Evolutionary conservation across 2,329 filamentous ascomycete species (phyloP).

Genomic region (Scorias spongiosa): DNA sequence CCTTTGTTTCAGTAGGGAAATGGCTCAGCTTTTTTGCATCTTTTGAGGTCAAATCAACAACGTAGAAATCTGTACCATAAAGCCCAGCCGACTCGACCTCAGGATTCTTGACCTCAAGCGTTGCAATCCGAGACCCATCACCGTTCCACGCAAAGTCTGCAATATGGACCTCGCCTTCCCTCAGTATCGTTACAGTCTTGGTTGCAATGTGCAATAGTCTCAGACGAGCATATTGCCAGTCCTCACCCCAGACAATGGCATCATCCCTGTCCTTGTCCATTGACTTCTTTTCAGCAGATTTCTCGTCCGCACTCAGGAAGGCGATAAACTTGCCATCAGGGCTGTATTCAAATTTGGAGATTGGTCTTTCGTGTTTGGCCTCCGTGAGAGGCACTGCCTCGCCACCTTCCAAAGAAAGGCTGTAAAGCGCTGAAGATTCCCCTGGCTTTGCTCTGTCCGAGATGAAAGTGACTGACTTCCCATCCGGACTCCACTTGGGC

Average conservation of each 20-base stretch:
- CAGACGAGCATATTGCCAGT: slow-evolving; percentile 21
- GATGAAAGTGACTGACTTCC: slow-evolving; percentile 18
- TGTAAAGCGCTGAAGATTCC: slow-evolving; percentile 18
- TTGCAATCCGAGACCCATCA: slow-evolving; percentile 14
- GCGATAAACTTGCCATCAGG: slow-evolving; percentile 22
- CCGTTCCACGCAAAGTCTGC: slow-evolving; percentile 16
- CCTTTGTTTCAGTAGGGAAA: background rate
- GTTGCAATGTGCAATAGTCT: slow-evolving; percentile 18
- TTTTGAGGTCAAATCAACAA: slow-evolving; percentile 4
- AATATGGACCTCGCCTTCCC: slow-evolving; percentile 12
- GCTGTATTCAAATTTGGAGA: slow-evolving; percentile 15
- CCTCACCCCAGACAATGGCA: slow-evolving; percentile 22
- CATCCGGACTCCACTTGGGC: slow-evolving; percentile 16
- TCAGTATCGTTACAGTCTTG: slow-evolving; percentile 10
- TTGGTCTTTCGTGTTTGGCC: slow-evolving; percentile 12
- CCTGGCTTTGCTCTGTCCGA: slow-evolving; percentile 20
- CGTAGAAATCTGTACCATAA: slow-evolving; percentile 9
- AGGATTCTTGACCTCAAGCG: slow-evolving; percentile 10
- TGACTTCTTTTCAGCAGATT: slow-evolving; percentile 16
- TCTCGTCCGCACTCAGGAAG: slow-evolving; percentile 20
- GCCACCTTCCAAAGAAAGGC: slow-evolving; percentile 9
- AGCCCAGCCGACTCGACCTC: slow-evolving; percentile 13
- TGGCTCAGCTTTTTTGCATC: slow-evolving; percentile 1
- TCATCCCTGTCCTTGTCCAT: slow-evolving; percentile 21
- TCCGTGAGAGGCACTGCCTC: slow-evolving; percentile 16